Conservation (phyloP, 495 filamentous ascomycete genomes). For the Penicillium nucicola region DNA sequence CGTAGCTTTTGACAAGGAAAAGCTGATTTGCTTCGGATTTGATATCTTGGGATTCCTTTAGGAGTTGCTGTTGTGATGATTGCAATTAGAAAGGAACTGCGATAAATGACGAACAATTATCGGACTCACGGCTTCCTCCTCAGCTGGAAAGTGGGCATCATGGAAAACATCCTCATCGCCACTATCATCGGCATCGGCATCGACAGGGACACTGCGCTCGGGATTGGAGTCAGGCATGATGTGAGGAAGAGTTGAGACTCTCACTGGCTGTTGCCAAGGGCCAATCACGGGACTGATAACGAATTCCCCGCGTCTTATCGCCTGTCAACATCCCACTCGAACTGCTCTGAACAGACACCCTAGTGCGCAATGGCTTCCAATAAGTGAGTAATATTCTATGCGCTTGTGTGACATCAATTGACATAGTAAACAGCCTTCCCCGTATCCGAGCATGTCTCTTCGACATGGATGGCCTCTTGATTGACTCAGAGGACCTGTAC, state of each 20-base stretch:
- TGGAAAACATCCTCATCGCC: conserved; percentile 45
- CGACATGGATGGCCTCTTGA: conserved; percentile 96
- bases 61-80: conserved; percentile 48
- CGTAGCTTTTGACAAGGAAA: conserved; percentile 69
- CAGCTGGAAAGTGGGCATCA: conserved; percentile 61
- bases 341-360: conserved; percentile 3
- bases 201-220: conserved; percentile 15
- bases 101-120: not conserved
- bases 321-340: not conserved
- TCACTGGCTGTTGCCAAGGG: conserved; percentile 3
- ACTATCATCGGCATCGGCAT: conserved; percentile 28
- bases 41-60: conserved; percentile 68
- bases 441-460: conserved; percentile 91
- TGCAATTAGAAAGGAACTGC: conserved; percentile 3
- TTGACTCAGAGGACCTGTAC: conserved; percentile 93
- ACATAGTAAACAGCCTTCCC: conserved; percentile 52
- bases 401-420: not conserved
- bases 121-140: conserved; percentile 69
- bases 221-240: conserved; percentile 13
- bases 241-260: not conserved
- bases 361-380: conserved; percentile 12
- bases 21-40: conserved; percentile 76
- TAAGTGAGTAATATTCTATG: conserved; percentile 8
- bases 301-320: conserved; percentile 22
- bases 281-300: conserved; percentile 25